phyloP scores from a whole-genome alignment of 257 asterid genomes.

The Solanum stenotomum region DNA sequence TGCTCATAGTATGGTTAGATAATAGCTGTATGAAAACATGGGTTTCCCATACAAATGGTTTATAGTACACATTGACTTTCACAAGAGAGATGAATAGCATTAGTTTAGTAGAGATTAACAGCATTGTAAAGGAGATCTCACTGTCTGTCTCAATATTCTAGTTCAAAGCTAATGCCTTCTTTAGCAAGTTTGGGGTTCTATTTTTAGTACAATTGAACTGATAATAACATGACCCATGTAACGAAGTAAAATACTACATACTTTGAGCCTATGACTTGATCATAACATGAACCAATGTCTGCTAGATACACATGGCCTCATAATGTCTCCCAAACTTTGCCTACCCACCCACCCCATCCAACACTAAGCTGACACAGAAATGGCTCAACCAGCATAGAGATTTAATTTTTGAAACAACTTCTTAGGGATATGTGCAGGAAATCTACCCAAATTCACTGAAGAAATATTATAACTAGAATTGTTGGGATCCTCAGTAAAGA shows the following conservation, averaged over 20 bases:
- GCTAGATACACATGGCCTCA: too few species aligned
- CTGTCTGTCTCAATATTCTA: not conserved
- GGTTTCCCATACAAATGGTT: not conserved
- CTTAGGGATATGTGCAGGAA: too few species aligned
- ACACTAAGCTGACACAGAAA: too few species aligned
- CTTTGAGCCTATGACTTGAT: too few species aligned
- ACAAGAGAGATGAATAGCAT: not conserved
- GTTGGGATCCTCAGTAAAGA: not conserved
- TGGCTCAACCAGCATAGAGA: too few species aligned
- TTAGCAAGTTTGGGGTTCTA: not conserved
- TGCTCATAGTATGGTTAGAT: not conserved
- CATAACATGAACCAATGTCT: too few species aligned
- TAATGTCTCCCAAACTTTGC: too few species aligned
- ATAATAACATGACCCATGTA: not conserved
- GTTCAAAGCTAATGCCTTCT: not conserved
- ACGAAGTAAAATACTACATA: too few species aligned
- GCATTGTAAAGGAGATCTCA: not conserved
- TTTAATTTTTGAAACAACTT: too few species aligned
- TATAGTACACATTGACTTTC: not conserved
- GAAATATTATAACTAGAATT: not conserved
- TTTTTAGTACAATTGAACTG: not conserved
- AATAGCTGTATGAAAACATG: not conserved
- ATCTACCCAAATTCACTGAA: not conserved
- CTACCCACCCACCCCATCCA: too few species aligned
- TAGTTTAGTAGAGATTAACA: not conserved